phyloP scores from a whole-genome alignment of 2,329 filamentous ascomycete species.

The Neopestalotiopsis clavispora region DNA sequence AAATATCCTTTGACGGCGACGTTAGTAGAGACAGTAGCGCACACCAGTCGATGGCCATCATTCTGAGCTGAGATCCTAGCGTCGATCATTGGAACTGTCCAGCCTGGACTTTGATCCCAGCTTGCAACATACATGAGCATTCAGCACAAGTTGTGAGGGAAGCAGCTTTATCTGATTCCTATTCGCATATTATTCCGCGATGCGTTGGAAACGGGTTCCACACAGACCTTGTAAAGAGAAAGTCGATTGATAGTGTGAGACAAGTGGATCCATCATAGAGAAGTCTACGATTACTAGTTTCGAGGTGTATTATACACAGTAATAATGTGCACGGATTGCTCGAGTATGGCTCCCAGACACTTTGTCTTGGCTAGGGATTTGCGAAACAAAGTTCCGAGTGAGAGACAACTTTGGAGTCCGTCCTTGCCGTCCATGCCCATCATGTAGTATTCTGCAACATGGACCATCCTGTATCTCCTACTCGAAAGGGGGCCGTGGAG shows the following conservation, averaged over 20 bases:
- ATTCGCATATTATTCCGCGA: neutral
- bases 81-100: neutral
- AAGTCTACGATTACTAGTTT: neutral
- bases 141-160: no score
- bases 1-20: no score
- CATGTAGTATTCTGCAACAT: constrained; percentile 5
- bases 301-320: neutral
- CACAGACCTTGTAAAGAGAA: neutral
- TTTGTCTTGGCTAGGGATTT: neutral
- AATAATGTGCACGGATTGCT: neutral
- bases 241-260: neutral
- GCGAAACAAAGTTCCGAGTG: neutral
- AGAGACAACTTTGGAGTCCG: neutral
- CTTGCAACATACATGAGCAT: neutral
- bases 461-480: neutral
- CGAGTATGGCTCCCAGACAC: neutral
- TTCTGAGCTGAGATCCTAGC: neutral
- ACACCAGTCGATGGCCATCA: neutral
- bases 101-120: neutral
- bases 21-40: neutral
- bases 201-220: neutral
- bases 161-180: neutral
- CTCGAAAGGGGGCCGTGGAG: no score
- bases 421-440: neutral
- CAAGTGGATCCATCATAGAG: neutral